A percentile compares a stretch with the other conserved stretches of the same genome.
phyloP scores from a whole-genome alignment of 1,284 basidiomycete species.

The Ceratobasidium papillatum region DNA sequence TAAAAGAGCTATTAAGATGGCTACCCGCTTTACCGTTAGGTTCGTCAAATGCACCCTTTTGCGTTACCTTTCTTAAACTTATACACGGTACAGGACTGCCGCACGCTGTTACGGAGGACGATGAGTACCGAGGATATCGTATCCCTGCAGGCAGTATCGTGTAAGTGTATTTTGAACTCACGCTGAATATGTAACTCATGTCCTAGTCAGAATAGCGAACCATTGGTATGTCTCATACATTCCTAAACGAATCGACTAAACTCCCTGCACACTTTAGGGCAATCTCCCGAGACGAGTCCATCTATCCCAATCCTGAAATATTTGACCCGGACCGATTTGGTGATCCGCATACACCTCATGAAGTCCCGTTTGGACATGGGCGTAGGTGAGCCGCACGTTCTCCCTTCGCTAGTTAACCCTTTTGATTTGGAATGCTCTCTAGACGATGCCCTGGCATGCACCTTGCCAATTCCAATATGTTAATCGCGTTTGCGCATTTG shows the following conservation, averaged over 20 bases:
- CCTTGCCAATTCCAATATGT: conserved; percentile 18
- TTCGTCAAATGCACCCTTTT: not conserved
- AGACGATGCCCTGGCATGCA: conserved; percentile 32
- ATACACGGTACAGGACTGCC: not conserved
- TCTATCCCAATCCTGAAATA: conserved; percentile 12
- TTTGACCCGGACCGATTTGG: conserved; percentile 21
- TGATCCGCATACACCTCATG: not conserved
- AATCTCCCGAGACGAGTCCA: not conserved
- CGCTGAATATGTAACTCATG: not conserved
- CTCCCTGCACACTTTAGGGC: not conserved
- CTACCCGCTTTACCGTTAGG: conserved; percentile 14
- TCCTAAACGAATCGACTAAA: not conserved
- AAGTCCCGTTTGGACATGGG: conserved; percentile 12
- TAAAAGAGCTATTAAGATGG: conserved; percentile 8
- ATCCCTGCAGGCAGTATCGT: conserved; percentile 16
- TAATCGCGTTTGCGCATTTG: conserved; percentile 4
- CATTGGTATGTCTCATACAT: not conserved
- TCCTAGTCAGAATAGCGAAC: not conserved
- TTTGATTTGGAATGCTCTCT: not conserved
- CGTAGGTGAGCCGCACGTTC: not conserved
- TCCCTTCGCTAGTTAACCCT: too few relatives aligned
- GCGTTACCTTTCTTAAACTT: not conserved
- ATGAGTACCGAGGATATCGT: conserved; percentile 18
- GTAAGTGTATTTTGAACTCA: not conserved
- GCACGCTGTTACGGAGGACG: conserved; percentile 12